Evolutionary conservation across 257 asterid species (phyloP), one percentile per base, ranked within the genome.

Genomic region (Penstemon barbatus): DNA sequence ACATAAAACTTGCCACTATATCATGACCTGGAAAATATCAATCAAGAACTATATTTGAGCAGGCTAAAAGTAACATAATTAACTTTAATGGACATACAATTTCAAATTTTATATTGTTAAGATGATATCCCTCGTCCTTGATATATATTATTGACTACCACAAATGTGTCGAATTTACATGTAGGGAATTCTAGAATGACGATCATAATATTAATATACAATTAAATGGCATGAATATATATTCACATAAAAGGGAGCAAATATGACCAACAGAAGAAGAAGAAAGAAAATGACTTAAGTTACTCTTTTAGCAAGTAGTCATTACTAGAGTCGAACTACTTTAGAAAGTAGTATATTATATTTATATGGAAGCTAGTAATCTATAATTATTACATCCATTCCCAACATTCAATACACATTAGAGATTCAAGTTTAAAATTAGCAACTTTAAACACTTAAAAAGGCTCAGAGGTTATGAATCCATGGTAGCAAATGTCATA

Each of bases 1-100:
- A 78, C 86, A 74, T 78, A 77, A 94, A 94, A 74, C 96, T 87
- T 57, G 96, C 97, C 46, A 91, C 98, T 48, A 89, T 79, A 71
- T 88, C 86, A 85, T 81, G 87, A 79, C 95, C 97, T 91, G 86
- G 60, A 68, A 71, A 82, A 75, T 63, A 58, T 58, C 75, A 61
- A 72, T 78, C 49, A 62, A 65, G 75, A 15, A 72, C 18, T 48
- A 55, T 19, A 63, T 66, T 54, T 15, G 18, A 15, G 18, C 18
- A 73, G 40, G 57, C 50, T 42, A 15, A 8, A 64, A 73, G 33
- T 25, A 25, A 25, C 33, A 25, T 25, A 25, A 25, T 25, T 25
- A 25, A 25, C 33, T 25, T 25, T 25, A 25, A 25, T 25, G 33
- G 33, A 25, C 33, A 25, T 25, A 25, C 33, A 25, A 25, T 25